Evolutionary conservation across 2,329 filamentous ascomycete species (phyloP).

Genomic region (Aureobasidium pullulans): DNA sequence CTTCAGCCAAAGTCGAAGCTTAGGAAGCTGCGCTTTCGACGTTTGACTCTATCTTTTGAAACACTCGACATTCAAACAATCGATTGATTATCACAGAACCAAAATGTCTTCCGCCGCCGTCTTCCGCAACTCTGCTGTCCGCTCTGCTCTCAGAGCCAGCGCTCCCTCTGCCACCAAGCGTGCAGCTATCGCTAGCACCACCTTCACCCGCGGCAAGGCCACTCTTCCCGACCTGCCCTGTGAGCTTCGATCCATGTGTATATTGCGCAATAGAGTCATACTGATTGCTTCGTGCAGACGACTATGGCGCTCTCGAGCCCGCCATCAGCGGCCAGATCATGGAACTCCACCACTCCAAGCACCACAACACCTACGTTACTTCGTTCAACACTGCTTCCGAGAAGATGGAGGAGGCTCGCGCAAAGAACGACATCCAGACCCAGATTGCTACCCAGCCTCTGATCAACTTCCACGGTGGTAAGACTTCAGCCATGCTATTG

Average conservation of each 20-base stretch:
- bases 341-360: constrained; percentile 90
- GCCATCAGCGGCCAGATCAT: constrained; percentile 84
- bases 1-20: neutral
- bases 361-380: constrained; percentile 91
- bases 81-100: neutral
- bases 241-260: constrained; percentile 34
- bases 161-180: constrained; percentile 53
- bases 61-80: neutral
- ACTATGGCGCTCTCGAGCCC: constrained; percentile 90
- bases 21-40: neutral
- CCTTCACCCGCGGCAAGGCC: constrained; percentile 78
- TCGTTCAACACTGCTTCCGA: constrained; percentile 75
- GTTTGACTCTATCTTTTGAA: neutral
- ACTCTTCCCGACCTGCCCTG: constrained; percentile 84
- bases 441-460: constrained; percentile 50
- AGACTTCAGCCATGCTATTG: constrained; percentile 5
- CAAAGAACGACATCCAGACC: constrained; percentile 46
- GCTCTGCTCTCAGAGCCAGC: constrained; percentile 63
- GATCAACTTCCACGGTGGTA: constrained; percentile 61
- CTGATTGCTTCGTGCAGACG: constrained; percentile 52
- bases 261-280: neutral
- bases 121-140: constrained; percentile 62
- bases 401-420: constrained; percentile 55
- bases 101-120: constrained; percentile 72
- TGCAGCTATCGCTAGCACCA: constrained; percentile 61